These are phyloP conservation scores for Acacia acuminata DNA, from an alignment of 306 rosid genomes.

Conservation along the genomic window DNA sequence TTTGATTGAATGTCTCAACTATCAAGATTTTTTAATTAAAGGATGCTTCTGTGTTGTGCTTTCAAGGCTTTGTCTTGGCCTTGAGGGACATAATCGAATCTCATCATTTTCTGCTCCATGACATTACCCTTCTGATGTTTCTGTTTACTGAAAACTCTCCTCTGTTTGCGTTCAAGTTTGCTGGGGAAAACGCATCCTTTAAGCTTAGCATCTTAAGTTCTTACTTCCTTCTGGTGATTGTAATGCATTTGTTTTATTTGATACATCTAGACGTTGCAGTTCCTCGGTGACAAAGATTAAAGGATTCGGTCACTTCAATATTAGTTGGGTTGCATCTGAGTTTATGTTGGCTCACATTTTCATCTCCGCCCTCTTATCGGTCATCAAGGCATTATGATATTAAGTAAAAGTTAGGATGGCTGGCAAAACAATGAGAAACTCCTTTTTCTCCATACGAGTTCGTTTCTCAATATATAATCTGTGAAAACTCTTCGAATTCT, in stretches of 20 bases:
- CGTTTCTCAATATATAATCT: background rate
- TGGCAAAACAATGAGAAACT: background rate
- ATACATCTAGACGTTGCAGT: constrained; percentile 55
- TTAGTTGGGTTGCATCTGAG: constrained; percentile 36
- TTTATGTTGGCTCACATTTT: constrained; percentile 17
- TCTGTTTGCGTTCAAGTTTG: background rate
- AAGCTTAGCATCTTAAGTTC: constrained; percentile 14
- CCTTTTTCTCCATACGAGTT: background rate
- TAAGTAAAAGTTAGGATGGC: background rate
- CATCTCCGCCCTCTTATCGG: background rate
- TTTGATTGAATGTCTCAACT: background rate
- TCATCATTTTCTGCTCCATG: background rate
- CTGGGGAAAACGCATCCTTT: constrained; percentile 3
- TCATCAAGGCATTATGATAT: background rate
- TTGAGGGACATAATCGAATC: background rate
- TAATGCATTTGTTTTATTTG: constrained; percentile 39
- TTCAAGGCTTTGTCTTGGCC: background rate
- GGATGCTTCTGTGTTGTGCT: constrained; percentile 7
- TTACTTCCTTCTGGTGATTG: constrained; percentile 35
- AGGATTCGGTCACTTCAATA: constrained; percentile 40
- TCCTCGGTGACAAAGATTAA: constrained; percentile 59
- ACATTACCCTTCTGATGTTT: background rate
- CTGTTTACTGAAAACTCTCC: background rate
- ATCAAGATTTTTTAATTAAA: background rate
- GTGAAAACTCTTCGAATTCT: background rate